Evolutionary conservation across 2,329 filamentous ascomycete genomes (phyloP), one percentile per base, ranked within the genome.

Genomic region (Epichloe uncinata): DNA sequence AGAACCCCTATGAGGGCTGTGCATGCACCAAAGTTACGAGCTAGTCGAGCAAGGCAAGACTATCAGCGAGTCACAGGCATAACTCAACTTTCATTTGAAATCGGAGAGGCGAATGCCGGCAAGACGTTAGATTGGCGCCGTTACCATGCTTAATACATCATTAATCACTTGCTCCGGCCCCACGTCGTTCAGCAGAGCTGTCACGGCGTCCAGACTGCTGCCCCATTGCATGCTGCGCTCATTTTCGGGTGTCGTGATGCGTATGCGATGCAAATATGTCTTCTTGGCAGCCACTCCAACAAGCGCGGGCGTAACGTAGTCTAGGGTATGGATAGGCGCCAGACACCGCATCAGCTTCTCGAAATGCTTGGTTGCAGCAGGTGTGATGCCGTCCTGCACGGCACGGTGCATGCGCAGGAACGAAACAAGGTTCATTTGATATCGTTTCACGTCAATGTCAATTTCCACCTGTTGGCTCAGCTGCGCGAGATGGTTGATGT

Each of bases 211-310:
- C 0, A 84, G 57, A 48, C 85, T 81, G 64, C 91, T 96, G 0
- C 93, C 93, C 81, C 94, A 98, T 64, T 95, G 87, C 71, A 95
- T 77, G 63, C 89, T 96, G 45, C 89, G 76, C 69, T 97, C 93
- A 51, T 81, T 79, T 53, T 80, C 76, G 1, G 87, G 76, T 1
- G 69, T 67, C 0, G 84, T 79, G 50, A 96, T 76, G 13, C 78
- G 67, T 34, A 98, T 81, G 8, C 89, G 82, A 68, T 98, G 93
- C 16, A 85, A 74, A 61, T 95, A 98, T 22, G 95, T 78, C 69
- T 97, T 97, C 53, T 80, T 80, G 2, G 84, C 82, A 5, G 93
- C 93, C 43, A 98, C 73, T 7, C 76, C 80, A 18, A 96, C 83
- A 26, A 97, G 76, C 1, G 87, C 85, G 0, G 93, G 91, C 0